Percentiles rank a stretch among this genome's conserved stretches.
Conservation (phyloP, 768 basidiomycete genomes). For the Panellus pusillus region DNA sequence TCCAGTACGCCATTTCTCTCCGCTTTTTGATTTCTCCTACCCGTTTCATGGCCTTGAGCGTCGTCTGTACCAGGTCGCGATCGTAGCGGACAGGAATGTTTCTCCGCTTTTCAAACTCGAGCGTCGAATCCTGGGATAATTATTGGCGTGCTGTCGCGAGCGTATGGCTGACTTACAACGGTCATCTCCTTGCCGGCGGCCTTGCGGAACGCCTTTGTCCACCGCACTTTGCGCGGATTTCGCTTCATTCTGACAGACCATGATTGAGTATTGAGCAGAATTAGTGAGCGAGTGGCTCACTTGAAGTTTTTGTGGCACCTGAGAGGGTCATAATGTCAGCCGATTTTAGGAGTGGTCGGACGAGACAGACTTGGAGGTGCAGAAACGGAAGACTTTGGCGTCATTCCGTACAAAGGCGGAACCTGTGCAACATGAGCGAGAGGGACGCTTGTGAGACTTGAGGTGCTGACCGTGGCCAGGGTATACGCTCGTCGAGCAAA, state of each 20-base stretch:
- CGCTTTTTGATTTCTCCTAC: slow-evolving; percentile 88
- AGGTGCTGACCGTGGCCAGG: slow-evolving; percentile 83
- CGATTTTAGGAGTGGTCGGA: neutral
- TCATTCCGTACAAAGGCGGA: slow-evolving; percentile 97
- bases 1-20: slow-evolving; percentile 95
- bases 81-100: slow-evolving; percentile 97
- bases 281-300: slow-evolving; percentile 40
- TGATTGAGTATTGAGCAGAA: slow-evolving; percentile 3
- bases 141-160: neutral
- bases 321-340: slow-evolving; percentile 14
- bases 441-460: neutral
- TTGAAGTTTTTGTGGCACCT: slow-evolving; percentile 99
- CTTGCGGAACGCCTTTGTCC: slow-evolving; percentile 99
- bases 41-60: slow-evolving; percentile 95
- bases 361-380: slow-evolving; percentile 84
- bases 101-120: slow-evolving; percentile 98
- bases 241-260: slow-evolving; percentile 83
- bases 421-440: slow-evolving; percentile 43
- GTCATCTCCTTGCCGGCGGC: slow-evolving; percentile 99
- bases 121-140: slow-evolving; percentile 81
- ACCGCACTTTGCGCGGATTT: slow-evolving; percentile 96
- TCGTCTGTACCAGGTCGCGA: slow-evolving; percentile 89
- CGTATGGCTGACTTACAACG: slow-evolving; percentile 59
- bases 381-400: slow-evolving; percentile 96
- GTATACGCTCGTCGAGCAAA: slow-evolving; percentile 95